Evolutionary conservation across 139 green algal species (phyloP), one percentile per base, ranked within the genome.

Genomic region (Zygnema cylindricum): DNA sequence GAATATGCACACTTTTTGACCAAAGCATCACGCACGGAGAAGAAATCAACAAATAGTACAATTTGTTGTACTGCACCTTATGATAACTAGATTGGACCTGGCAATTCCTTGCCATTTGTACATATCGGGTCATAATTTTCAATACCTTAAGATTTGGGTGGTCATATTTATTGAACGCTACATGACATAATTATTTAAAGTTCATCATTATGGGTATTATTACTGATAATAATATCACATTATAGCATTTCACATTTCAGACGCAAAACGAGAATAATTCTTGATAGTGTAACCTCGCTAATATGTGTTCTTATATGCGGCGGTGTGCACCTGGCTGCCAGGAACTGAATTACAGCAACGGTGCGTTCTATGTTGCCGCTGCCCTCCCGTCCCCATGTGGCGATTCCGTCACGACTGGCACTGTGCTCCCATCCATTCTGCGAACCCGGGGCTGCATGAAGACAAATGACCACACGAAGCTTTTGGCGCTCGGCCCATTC

Each of bases 361-460:
- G 83, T 84, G n/a, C 55, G 69, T 23, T 33, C 69, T 23, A 88
- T 33, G 69, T 84, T 36, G 41, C 77, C 35, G 21, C 78, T 78
- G 1, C 77, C 81, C 81, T 30, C 3, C 49, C n/a, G 38, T 32
- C 49, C 54, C 83, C 83, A 88, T 40, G 35, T 23, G n/a, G 63
- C 2, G 11, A 88, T 32, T 30, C 83, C 83, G 69, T 88, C 83
- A 2, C 83, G 83, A 33, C 55, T 82, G 1, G 83, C 83, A 1
- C 63, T 82, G 83, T 88, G 83, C 83, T 88, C 83, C 83, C 83
- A 88, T 7, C 83, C 83, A 63, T 88, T 88, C 3, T 88, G 83
- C 0, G 83, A 88, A 22, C 83, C 83, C 0, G 83, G 83, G 7
- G 57, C 57, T 0, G 83, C 83, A 21, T 88, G 83, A 57, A 88